A percentile compares a stretch with the other conserved stretches of the same genome.
These are phyloP conservation scores for Fallopia convolvulus DNA, from an alignment of 148 eudicot species.

Conservation along the genomic window DNA sequence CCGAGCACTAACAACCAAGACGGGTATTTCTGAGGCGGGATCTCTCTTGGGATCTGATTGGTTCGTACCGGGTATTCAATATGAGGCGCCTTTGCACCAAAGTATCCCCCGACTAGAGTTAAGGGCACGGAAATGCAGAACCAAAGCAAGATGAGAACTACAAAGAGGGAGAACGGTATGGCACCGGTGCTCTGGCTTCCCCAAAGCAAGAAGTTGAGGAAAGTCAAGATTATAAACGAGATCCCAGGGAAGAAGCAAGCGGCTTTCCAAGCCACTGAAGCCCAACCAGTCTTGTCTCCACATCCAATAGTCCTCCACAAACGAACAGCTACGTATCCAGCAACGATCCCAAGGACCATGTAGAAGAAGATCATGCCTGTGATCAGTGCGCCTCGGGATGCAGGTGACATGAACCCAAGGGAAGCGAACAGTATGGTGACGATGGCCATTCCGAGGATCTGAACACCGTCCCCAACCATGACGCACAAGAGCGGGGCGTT, in stretches of 20 bases:
- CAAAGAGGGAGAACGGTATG: slow-evolving; percentile 19
- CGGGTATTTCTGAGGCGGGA: slow-evolving; percentile 15
- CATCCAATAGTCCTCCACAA: slow-evolving; percentile 23
- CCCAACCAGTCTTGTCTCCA: slow-evolving; percentile 19
- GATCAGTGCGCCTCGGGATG: slow-evolving; percentile 18
- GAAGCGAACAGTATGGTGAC: slow-evolving; percentile 20
- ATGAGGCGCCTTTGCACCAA: slow-evolving; percentile 23
- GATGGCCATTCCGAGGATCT: slow-evolving; percentile 21
- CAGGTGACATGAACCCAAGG: slow-evolving; percentile 20
- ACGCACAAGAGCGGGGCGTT: slow-evolving; percentile 14
- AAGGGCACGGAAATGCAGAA: slow-evolving; percentile 23
- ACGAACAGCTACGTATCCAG: slow-evolving; percentile 20
- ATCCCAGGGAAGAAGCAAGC: slow-evolving; percentile 23
- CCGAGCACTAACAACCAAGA: slow-evolving; percentile 14
- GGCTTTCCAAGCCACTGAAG: slow-evolving; percentile 15
- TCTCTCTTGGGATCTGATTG: slow-evolving; percentile 15
- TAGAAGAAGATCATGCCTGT: slow-evolving; percentile 21
- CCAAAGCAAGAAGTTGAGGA: slow-evolving; percentile 21
- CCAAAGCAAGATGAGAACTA: slow-evolving; percentile 22
- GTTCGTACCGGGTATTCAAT: slow-evolving; percentile 21
- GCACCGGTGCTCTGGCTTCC: slow-evolving; percentile 22
- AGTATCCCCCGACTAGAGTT: slow-evolving; percentile 18
- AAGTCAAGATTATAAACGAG: slow-evolving; percentile 17
- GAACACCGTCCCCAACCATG: slow-evolving; percentile 26
- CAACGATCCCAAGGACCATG: slow-evolving; percentile 21